These are phyloP conservation scores for Aspergillus conjunctus DNA, from an alignment of 495 filamentous ascomycete genomes.

Conservation along the genomic window DNA sequence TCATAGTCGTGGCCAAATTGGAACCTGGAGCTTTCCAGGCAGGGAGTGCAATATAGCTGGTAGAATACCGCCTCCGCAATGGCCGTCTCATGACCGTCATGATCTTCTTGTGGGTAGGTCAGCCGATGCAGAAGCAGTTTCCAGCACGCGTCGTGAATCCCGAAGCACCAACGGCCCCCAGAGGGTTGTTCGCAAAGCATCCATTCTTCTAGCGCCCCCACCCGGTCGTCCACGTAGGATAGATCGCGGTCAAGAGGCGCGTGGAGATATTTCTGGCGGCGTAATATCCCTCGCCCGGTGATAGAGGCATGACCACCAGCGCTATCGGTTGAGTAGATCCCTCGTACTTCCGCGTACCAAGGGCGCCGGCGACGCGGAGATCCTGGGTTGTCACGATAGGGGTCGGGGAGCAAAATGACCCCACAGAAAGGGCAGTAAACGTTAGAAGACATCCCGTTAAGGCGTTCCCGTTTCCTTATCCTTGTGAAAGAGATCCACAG, in stretches of 20 bases:
- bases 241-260: conserved; percentile 13
- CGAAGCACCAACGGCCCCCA: conserved; percentile 19
- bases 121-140: conserved; percentile 22
- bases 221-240: conserved; percentile 18
- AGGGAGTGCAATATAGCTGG: conserved; percentile 21
- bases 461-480: not conserved
- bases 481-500: not conserved
- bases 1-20: conserved; percentile 23
- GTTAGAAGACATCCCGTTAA: conserved; percentile 14
- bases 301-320: conserved; percentile 3
- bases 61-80: conserved; percentile 20
- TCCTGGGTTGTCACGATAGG: conserved; percentile 7
- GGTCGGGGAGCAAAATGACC: conserved; percentile 21
- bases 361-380: conserved; percentile 17
- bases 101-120: conserved; percentile 15
- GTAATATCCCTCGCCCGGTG: conserved; percentile 19
- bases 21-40: conserved; percentile 10
- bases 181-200: conserved; percentile 8
- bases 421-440: conserved; percentile 27
- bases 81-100: not conserved
- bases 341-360: conserved; percentile 27
- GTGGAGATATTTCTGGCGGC: not conserved
- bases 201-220: conserved; percentile 20
- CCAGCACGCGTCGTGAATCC: conserved; percentile 27
- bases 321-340: conserved; percentile 11